A percentile compares a stretch with the other conserved stretches of the same genome.
Conservation (phyloP, 768 basidiomycete species). For the Punctularia strigosozonata region DNA sequence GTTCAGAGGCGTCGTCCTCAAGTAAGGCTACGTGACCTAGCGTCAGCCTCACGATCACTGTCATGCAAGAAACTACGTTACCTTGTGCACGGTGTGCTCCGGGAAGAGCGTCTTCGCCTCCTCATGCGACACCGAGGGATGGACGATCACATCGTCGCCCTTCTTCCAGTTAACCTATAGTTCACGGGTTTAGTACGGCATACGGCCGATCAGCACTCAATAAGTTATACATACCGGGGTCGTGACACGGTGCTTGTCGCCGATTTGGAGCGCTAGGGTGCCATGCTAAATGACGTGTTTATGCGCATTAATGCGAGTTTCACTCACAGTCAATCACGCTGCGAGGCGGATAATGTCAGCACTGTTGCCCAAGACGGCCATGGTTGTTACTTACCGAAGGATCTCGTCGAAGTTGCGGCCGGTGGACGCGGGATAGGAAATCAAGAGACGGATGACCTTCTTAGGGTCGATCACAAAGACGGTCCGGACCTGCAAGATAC, state of each 20-base stretch:
- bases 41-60: neutral
- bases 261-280: conserved; percentile 66
- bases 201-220: too few relatives aligned
- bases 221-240: too few relatives aligned
- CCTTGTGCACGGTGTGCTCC: conserved; percentile 67
- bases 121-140: conserved; percentile 70
- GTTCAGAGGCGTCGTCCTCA: conserved; percentile 63
- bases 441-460: conserved; percentile 81
- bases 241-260: conserved; percentile 73
- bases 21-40: conserved; percentile 62
- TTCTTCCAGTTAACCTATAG: conserved; percentile 95
- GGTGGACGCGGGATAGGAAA: conserved; percentile 92
- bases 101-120: conserved; percentile 92
- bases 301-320: conserved; percentile 11
- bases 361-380: neutral
- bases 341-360: neutral
- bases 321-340: conserved; percentile 63
- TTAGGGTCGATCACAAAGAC: conserved; percentile 98
- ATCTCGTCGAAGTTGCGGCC: conserved; percentile 86
- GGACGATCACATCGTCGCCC: conserved; percentile 91
- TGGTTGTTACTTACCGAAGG: conserved; percentile 29
- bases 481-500: conserved; percentile 60
- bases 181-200: too few relatives aligned
- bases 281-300: conserved; percentile 12
- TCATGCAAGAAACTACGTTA: conserved; percentile 19